Conservation (phyloP, 106 monocot species). For the Triglochin maritima region DNA sequence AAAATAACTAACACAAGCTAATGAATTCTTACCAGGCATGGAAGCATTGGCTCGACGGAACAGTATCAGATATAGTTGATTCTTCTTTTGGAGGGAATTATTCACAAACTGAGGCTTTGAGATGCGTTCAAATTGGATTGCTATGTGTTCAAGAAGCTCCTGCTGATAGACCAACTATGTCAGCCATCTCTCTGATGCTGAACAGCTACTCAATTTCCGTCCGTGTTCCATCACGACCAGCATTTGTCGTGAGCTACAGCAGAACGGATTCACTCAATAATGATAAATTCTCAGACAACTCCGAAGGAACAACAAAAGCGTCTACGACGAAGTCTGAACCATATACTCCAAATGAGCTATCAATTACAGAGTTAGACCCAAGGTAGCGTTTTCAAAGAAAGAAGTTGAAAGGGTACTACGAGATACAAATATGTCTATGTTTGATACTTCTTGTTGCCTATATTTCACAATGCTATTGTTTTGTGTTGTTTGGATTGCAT, state of each 20-base stretch:
- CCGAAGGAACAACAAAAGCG: neutral
- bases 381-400: neutral
- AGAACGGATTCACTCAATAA: neutral
- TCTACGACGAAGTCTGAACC: neutral
- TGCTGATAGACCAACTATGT: neutral
- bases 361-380: neutral
- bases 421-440: too few species aligned
- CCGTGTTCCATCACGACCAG: neutral
- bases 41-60: neutral
- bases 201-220: neutral
- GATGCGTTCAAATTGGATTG: slow-evolving; percentile 4
- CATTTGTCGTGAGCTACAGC: neutral
- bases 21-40: neutral
- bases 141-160: slow-evolving; percentile 7
- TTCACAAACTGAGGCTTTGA: neutral
- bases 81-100: neutral
- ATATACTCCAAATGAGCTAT: neutral
- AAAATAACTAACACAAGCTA: neutral
- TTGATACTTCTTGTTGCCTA: too few species aligned
- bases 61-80: neutral
- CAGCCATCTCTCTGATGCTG: neutral
- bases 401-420: too few species aligned
- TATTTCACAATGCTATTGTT: too few species aligned
- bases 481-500: too few species aligned
- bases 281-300: neutral